Evolutionary conservation across 192 early-diverging fungal genomes (phyloP).

Genomic region (Oehlia diaphana): DNA sequence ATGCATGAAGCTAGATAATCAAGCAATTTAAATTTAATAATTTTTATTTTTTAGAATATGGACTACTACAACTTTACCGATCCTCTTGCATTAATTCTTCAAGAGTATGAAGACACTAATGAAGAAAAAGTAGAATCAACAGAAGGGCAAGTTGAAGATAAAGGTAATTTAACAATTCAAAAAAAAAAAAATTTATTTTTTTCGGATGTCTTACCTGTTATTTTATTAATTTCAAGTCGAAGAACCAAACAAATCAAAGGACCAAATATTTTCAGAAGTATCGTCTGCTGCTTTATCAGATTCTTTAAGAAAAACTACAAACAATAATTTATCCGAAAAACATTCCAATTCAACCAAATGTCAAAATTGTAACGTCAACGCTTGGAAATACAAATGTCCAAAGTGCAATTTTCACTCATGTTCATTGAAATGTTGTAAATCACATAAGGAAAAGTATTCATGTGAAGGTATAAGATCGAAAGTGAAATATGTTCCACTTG

Average conservation of each 20-base stretch:
- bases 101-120: not conserved
- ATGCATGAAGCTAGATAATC: not conserved
- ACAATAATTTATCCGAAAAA: not conserved
- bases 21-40: no score
- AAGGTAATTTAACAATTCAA: not conserved
- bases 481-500: not conserved
- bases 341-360: not conserved
- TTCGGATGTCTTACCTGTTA: not conserved
- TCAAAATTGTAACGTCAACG: not conserved
- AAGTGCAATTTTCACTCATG: conserved; percentile 4
- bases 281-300: not conserved
- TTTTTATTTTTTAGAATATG: no score
- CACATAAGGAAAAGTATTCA: conserved; percentile 16
- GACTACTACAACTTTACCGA: not conserved
- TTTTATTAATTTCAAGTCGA: not conserved
- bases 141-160: no score
- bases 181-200: not conserved
- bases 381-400: conserved; percentile 22
- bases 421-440: conserved; percentile 15
- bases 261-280: not conserved
- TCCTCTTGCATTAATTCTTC: not conserved
- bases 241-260: not conserved
- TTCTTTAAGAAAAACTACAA: not conserved
- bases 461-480: conserved; percentile 20
- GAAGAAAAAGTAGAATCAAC: not conserved